Base-by-base conservation (phyloP, 108 stramenopile genomes). In the Pseudonitzschia multistriata region DNA sequence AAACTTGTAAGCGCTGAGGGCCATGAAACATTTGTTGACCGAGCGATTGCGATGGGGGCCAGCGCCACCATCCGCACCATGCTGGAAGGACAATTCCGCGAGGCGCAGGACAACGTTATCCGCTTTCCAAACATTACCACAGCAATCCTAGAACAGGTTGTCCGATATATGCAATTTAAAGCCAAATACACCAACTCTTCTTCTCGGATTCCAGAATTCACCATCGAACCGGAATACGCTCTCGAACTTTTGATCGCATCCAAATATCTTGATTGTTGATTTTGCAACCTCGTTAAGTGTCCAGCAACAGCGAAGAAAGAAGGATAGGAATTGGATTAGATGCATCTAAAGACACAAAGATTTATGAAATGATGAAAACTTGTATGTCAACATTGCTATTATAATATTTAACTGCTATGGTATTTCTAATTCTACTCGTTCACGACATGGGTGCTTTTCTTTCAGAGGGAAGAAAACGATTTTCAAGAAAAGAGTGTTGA, bases 181-280 rank as follows among this genome's bases (percentile, higher is more conserved):
- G 84, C 79, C 57, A 70, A 83, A 48, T 76, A 83, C 52, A 74
- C 76, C n/a, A 82, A 88, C 27, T 76, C 85, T 19, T 68, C 75
- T 21, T 48, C 80, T 21, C 76, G 88, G 13, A 82, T 94, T 63
- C 93, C 93, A 0, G 87, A 94, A 37, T 94, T 94, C 78, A 65
- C 72, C 22, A 94, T 94, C 62, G 89, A 91, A 64, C 93, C 93
- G 15, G 93, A 94, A 62, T 62, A 88, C 65, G 90, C 93, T 15
- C 75, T 94, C 59, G 93, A 94, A 72, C 72, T 94, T 11, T 52
- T 94, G 45, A 87, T 94, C 79, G 93, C 90, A 3, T 85, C 93
- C 14, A 91, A 87, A 55, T 94, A 91, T 76, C 66, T 94, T 49
- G 86, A 91, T 62, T 89, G 88, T 69, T 94, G 63, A 83, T 30